Percentiles rank a stretch among this genome's conserved stretches.
Evolutionary conservation across 129 eudicot genomes (phyloP).

Genomic region (Sambucus nigra): DNA sequence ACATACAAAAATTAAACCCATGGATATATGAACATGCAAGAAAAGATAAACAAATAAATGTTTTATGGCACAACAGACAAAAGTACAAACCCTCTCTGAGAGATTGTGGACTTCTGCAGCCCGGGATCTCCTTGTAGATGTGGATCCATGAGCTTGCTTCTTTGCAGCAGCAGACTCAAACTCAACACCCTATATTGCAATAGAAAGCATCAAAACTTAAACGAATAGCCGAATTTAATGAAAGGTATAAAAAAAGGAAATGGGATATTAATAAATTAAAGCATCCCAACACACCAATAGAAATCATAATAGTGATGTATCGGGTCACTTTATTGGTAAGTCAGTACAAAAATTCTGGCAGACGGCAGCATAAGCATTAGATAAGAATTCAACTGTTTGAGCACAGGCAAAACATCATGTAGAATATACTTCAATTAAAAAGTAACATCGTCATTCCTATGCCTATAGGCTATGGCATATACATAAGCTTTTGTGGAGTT

Average conservation of each 20-base stretch:
- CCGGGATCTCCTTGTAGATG: slow-evolving; percentile 77
- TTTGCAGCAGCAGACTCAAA: slow-evolving; percentile 47
- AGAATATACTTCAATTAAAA: too few species aligned
- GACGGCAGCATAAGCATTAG: too few species aligned
- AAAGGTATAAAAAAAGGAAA: neutral
- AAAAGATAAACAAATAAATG: neutral
- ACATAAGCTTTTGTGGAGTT: too few species aligned
- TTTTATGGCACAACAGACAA: neutral
- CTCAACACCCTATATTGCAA: slow-evolving; percentile 40
- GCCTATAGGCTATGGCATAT: too few species aligned
- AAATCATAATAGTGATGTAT: too few species aligned
- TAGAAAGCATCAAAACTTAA: slow-evolving; percentile 6
- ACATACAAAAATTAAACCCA: neutral
- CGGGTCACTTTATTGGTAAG: too few species aligned
- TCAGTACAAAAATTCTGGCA: too few species aligned
- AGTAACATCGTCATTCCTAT: too few species aligned
- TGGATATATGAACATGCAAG: neutral
- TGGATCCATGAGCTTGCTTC: slow-evolving; percentile 52
- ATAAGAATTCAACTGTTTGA: too few species aligned
- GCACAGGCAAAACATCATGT: too few species aligned
- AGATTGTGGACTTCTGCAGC: slow-evolving; percentile 98
- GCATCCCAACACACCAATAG: too few species aligned
- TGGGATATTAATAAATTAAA: neutral
- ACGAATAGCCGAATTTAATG: neutral
- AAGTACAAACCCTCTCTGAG: slow-evolving; percentile 68